Base-by-base conservation (phyloP, 2,329 filamentous ascomycete genomes). In the Rutstroemia sp. region DNA sequence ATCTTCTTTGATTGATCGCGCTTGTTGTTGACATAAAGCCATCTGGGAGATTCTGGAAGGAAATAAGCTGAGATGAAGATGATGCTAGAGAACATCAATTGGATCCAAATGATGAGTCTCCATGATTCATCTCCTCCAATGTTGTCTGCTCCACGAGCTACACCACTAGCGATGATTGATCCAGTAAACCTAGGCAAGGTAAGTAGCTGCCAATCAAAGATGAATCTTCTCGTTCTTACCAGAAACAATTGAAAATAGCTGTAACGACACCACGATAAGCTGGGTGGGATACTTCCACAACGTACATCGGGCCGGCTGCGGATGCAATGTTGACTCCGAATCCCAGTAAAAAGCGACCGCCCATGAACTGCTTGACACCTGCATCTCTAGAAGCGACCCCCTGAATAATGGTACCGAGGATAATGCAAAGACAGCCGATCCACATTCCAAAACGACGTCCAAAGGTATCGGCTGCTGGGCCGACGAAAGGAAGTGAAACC, bases 21-120 rank as follows among this genome's bases (percentile, higher is more conserved):
- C 42, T 78, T 76, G 59, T 78, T 75, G 56, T 81, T 76, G 56
- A 77, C 76, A 56, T 82, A 80, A 21, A 84, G 72, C 81, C 81
- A 86, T 56, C 83, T 71, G 2, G 83, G 83, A 2, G 79, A 83
- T 63, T 86, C 83, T 0, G 83, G 83, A 1, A 85, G 71, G 60
- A 83, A 75, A 56, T 75, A 81, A 4, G 77, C 72, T 21, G 73
- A 72, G 12, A 75, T 23, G 8, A 76, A 70, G 45, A 82, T 76
- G 25, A 81, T 61, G 1, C 68, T 68, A 3, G 73, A 68, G 46
- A 74, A 75, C 53, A 76, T 67, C 48, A 75, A 62, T 59, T 78
- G 76, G 4, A 76, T 63, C 71, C 76, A 78, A 30, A 81, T 70
- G 2, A 80, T 78, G 16, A 82, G 73, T 44, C 75, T 72, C 80